Base-by-base conservation (phyloP, 1,284 basidiomycete species). In the Trichosporon faecale region DNA sequence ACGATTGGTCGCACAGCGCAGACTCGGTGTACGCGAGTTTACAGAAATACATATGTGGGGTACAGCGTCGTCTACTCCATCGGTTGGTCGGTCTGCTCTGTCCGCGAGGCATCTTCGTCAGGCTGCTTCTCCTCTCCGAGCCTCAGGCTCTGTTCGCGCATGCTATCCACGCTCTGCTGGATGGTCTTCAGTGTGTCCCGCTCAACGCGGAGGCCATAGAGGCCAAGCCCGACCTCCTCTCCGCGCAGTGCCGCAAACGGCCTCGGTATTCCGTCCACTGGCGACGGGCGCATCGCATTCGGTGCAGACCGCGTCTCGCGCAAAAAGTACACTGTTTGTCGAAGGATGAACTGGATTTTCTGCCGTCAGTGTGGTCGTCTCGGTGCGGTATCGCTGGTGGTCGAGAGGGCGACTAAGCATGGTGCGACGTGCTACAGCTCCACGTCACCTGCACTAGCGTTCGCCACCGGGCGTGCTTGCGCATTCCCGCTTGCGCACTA, bases 331-430 rank as follows among this genome's bases (percentile, higher is more conserved):
- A 80, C 78, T 4, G 80, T 77, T 65, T 83, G 79, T 25, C 81
- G 77, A 33, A 83, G 78, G 46, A 80, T 73, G 72, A 77, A 78
- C 76, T 83, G 81, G 70, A 83, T 83, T 74, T 80, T 79, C 81
- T 83, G 68, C 8, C 14, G 67, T 73, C 67, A 72, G 69, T 35
- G 44, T 3, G 1, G 8, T 18, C 33, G 33, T 33, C 33, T 9
- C 33, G 9, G 5, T 33, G 33, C 33, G n/a, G n/a, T 5, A 37
- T 11, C 7, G 35, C 35, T 12, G 35, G 35, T 6, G 35, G 31
- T 33, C 9, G 31, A 33, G 31, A 33, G 31, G n/a, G n/a, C n/a
- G n/a, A n/a, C n/a, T n/a, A n/a, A n/a, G n/a, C n/a, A n/a, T 4
- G 9, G 33, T 9, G 16, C 18, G 40, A 2, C 6, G 9, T 44